Conservation (phyloP, 352 stramenopile species). For the Pilasporangium apinafurcum region DNA sequence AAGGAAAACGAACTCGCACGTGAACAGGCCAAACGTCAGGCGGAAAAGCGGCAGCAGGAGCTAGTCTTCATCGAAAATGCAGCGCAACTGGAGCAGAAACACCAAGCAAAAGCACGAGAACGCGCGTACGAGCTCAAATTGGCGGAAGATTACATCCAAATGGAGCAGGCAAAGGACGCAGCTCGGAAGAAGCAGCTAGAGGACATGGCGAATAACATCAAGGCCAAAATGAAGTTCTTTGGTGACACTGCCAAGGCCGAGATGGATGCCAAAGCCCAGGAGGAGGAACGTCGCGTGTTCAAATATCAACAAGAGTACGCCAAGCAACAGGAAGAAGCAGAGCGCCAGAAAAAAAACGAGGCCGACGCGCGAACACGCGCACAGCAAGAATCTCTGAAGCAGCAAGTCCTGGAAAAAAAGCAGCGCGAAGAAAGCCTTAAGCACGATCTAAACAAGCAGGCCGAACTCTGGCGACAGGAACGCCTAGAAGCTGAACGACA, state of each 20-base stretch:
- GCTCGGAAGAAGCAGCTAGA: slow-evolving; percentile 56
- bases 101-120: slow-evolving; percentile 38
- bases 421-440: slow-evolving; percentile 40
- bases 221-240: slow-evolving; percentile 83
- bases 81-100: slow-evolving; percentile 51
- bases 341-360: slow-evolving; percentile 45
- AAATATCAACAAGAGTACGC: slow-evolving; percentile 68
- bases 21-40: slow-evolving; percentile 37
- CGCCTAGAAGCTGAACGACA: slow-evolving; percentile 44
- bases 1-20: slow-evolving; percentile 44
- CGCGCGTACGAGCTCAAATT: slow-evolving; percentile 60
- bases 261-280: slow-evolving; percentile 48
- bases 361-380: slow-evolving; percentile 33
- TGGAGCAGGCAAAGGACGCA: slow-evolving; percentile 68
- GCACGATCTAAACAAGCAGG: slow-evolving; percentile 68
- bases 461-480: slow-evolving; percentile 74
- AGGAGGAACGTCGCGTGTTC: slow-evolving; percentile 56
- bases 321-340: slow-evolving; percentile 37
- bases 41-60: slow-evolving; percentile 55
- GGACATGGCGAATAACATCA: slow-evolving; percentile 65
- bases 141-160: slow-evolving; percentile 58
- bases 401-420: slow-evolving; percentile 74
- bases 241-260: slow-evolving; percentile 68
- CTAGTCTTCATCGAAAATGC: slow-evolving; percentile 63
- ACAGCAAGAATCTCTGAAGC: slow-evolving; percentile 48